Evolutionary conservation across 805 yeast species (phyloP).

Genomic region (Sugiyamaella qingdaonensis): DNA sequence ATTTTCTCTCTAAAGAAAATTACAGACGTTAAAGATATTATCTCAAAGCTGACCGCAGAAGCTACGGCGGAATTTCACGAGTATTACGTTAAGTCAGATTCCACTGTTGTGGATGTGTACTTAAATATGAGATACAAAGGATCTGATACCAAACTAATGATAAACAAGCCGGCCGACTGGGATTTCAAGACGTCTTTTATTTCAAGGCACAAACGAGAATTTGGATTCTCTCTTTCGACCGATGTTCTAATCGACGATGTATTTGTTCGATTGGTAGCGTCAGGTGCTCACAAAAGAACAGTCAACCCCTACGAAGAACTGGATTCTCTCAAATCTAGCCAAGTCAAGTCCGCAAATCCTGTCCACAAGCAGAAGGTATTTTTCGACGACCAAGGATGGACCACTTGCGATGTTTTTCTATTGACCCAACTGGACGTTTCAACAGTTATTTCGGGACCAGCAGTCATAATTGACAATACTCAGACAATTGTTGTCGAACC

Average conservation of each 20-base stretch:
- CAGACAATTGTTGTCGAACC: conserved; percentile 76
- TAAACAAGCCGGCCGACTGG: conserved; percentile 25
- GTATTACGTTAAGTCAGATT: conserved; percentile 51
- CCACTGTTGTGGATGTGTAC: conserved; percentile 54
- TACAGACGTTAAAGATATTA: not conserved
- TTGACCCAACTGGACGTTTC: conserved; percentile 56
- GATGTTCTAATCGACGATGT: not conserved
- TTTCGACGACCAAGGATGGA: not conserved
- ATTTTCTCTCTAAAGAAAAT: conserved; percentile 43
- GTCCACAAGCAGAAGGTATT: not conserved
- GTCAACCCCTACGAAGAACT: not conserved
- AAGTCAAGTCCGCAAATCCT: not conserved
- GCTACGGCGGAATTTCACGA: conserved; percentile 39
- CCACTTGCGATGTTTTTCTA: conserved; percentile 48
- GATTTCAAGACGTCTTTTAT: not conserved
- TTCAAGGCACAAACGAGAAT: not conserved
- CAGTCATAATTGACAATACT: conserved; percentile 69
- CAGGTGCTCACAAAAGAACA: not conserved
- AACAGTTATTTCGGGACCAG: conserved; percentile 58
- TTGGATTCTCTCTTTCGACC: not conserved
- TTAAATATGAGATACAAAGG: conserved; percentile 79
- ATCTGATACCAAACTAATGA: conserved; percentile 78
- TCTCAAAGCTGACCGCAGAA: conserved; percentile 23
- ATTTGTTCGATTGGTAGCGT: not conserved
- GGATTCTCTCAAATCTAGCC: not conserved